These are phyloP conservation scores for Geranium rotundifolium DNA, from an alignment of 345 rosid genomes.

Conservation along the genomic window DNA sequence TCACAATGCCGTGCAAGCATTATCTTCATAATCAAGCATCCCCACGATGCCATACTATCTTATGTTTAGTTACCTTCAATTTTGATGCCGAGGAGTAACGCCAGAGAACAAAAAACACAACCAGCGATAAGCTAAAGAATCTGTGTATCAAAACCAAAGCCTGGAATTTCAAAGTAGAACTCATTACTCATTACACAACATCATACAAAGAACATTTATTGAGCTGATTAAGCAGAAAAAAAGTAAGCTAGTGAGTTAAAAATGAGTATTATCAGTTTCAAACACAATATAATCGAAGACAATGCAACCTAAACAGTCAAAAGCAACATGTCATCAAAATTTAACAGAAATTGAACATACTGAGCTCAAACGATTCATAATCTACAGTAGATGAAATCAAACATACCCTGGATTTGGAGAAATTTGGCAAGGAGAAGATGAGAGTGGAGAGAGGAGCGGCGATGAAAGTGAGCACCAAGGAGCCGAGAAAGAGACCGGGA, in stretches of 20 bases:
- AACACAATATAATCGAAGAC: no score
- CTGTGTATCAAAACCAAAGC: slow-evolving; percentile 88
- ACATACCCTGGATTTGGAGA: slow-evolving; percentile 68
- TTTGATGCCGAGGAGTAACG: slow-evolving; percentile 38
- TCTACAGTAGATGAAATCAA: background rate
- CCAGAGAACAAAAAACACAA: slow-evolving; percentile 70
- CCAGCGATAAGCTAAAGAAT: slow-evolving; percentile 76
- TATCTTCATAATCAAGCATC: background rate
- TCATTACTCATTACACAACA: slow-evolving; percentile 16
- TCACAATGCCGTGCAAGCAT: background rate
- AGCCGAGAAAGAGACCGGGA: slow-evolving; percentile 67
- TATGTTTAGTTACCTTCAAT: slow-evolving; percentile 34
- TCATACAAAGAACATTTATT: background rate
- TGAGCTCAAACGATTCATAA: background rate
- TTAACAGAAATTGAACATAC: background rate
- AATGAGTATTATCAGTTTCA: no score
- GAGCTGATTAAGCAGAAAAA: background rate
- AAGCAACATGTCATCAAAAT: background rate
- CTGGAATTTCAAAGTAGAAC: slow-evolving; percentile 52
- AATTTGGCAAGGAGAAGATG: slow-evolving; percentile 58
- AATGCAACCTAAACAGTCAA: no score
- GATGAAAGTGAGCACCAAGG: slow-evolving; percentile 59
- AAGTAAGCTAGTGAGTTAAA: background rate
- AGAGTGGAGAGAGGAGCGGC: slow-evolving; percentile 90
- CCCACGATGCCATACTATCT: no score